Evolutionary conservation across 352 stramenopile genomes (phyloP).

Genomic region (Globisporangium echinulatum): DNA sequence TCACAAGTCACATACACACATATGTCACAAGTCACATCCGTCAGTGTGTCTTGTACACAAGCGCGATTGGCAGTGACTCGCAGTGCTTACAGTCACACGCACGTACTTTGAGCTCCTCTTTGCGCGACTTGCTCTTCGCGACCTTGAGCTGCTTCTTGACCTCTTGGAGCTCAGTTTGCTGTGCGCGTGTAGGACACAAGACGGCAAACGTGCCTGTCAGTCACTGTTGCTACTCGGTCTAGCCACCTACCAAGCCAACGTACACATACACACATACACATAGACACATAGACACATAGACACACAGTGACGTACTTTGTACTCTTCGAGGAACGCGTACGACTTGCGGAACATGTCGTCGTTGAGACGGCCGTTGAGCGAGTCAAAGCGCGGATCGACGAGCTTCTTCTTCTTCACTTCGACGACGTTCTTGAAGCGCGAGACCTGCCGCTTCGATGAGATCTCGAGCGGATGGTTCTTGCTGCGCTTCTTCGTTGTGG

Average conservation of each 20-base stretch:
- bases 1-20: not conserved
- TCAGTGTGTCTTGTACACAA: not conserved
- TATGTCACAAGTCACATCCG: not conserved
- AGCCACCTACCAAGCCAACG: not conserved
- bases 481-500: slow-evolving; percentile 30
- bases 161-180: slow-evolving; percentile 79
- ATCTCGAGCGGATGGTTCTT: slow-evolving; percentile 87
- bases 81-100: not conserved
- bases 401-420: slow-evolving; percentile 68
- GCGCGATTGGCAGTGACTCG: not conserved
- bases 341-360: slow-evolving; percentile 85
- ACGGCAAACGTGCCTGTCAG: not conserved
- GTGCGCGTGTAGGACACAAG: not conserved
- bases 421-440: slow-evolving; percentile 72
- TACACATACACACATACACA: not conserved
- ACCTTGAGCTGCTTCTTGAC: slow-evolving; percentile 74
- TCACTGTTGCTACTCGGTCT: not conserved
- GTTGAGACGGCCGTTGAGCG: slow-evolving; percentile 77
- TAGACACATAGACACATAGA: not conserved
- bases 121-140: slow-evolving; percentile 57
- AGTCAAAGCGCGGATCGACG: slow-evolving; percentile 86
- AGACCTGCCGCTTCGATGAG: slow-evolving; percentile 76
- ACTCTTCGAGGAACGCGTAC: slow-evolving; percentile 88
- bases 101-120: slow-evolving; percentile 74
- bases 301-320: slow-evolving; percentile 39